These are phyloP conservation scores for Dispira simplex DNA, from an alignment of 192 early-diverging fungal genomes.

Conservation along the genomic window DNA sequence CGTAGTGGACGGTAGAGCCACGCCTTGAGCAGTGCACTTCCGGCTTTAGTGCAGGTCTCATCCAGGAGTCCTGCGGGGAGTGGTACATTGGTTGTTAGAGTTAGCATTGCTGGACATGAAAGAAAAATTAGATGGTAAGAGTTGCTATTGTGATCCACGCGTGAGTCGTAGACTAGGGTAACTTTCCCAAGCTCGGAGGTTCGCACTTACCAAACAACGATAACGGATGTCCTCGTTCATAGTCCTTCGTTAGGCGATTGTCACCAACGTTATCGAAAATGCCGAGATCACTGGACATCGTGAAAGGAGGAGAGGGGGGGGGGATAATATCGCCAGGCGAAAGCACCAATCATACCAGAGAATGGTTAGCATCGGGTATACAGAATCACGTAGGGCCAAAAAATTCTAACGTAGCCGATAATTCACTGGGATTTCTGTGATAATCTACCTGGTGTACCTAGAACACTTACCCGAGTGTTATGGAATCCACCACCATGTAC, in stretches of 20 bases:
- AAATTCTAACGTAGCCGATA: too few relatives aligned
- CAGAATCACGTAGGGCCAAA: too few relatives aligned
- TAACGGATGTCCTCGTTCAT: not conserved
- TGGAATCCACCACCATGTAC: too few relatives aligned
- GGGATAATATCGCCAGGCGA: too few relatives aligned
- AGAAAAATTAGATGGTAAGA: not conserved
- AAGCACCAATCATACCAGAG: too few relatives aligned
- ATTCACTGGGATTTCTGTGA: too few relatives aligned
- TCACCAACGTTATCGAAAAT: too few relatives aligned
- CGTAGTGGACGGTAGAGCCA: not conserved
- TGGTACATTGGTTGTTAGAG: not conserved
- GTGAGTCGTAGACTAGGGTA: not conserved
- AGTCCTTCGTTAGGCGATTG: not conserved
- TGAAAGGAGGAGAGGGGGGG: too few relatives aligned
- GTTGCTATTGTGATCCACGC: not conserved
- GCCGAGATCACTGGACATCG: too few relatives aligned
- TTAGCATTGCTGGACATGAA: not conserved
- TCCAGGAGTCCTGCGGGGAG: slow-evolving; percentile 1
- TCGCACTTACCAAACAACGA: not conserved
- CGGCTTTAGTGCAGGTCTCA: not conserved
- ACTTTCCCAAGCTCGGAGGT: not conserved
- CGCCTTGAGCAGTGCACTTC: not conserved
- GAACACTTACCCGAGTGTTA: too few relatives aligned
- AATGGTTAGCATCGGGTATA: too few relatives aligned
- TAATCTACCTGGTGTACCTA: too few relatives aligned